Conservation (phyloP, 805 yeast species). For the Candida caryicola region DNA sequence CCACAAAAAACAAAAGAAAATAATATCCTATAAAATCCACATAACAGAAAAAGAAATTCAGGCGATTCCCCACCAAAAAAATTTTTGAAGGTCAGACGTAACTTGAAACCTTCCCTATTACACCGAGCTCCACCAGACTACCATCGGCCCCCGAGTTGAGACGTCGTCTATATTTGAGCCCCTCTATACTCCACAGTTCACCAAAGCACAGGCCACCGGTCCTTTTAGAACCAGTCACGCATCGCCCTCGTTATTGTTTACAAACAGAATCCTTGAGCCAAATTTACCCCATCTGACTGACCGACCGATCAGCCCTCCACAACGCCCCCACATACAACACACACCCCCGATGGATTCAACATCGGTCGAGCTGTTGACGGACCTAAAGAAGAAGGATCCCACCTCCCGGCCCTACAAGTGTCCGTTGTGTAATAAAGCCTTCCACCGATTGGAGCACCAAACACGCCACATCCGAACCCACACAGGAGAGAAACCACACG, state of each 20-base stretch:
- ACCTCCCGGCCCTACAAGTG: slow-evolving; percentile 72
- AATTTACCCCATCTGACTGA: no score
- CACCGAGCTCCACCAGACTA: no score
- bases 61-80: not conserved
- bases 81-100: not conserved
- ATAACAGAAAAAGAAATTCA: not conserved
- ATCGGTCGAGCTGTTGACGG: slow-evolving; percentile 4
- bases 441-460: slow-evolving; percentile 86
- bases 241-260: no score
- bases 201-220: no score
- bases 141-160: no score
- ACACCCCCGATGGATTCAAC: not conserved
- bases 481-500: slow-evolving; percentile 91
- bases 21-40: not conserved
- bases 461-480: slow-evolving; percentile 90
- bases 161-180: no score
- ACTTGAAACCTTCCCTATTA: no score
- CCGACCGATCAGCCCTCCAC: no score
- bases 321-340: no score
- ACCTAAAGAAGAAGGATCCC: slow-evolving; percentile 11
- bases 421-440: slow-evolving; percentile 79
- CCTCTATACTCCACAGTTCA: no score
- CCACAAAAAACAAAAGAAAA: not conserved
- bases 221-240: no score
- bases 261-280: no score